Evolutionary conservation across 345 rosid species (phyloP), one percentile per base, ranked within the genome.

Genomic region (Eucalyptus cloeziana): DNA sequence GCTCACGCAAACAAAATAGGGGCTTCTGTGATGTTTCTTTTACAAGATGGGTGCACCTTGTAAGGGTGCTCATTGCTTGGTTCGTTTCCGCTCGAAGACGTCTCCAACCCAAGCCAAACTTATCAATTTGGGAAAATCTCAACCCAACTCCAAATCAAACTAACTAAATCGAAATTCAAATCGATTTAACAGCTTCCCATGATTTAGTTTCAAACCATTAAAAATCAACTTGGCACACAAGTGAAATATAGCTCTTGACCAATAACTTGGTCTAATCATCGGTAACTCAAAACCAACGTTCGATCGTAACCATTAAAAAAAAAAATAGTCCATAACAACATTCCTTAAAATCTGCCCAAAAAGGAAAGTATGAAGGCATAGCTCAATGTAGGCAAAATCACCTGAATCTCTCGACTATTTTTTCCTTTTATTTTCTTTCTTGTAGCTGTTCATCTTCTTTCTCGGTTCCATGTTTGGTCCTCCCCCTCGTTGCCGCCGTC

Each of bases 151-250:
- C 9, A n/a, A 64, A 4, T 19, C 37, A 64, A n/a, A 67, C 22
- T 17, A 67, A n/a, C 76, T 15, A 67, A n/a, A n/a, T 64, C 6
- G 1, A 8, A 2, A 52, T 52, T 64, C 37, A 30, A 3, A 7
- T 64, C 40, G 1, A 64, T 3, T 31, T 1, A 15, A n/a, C 2
- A 67, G n/a, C 40, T 67, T 7, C 22, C 5, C 5, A 0, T n/a
- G 40, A 33, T n/a, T n/a, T 9, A 4, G 6, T 14, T 67, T 67
- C 76, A n/a, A n/a, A n/a, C 1, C 3, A 67, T 67, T 7, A 19
- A n/a, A 67, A 17, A n/a, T 67, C 21, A n/a, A 67, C 40, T 31
- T 1, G 2, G 15, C 7, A 14, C 21, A 15, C 3, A 15, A 67
- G 76, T 14, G 76, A 67, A n/a, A 67, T 67, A n/a, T 31, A 67